A percentile compares a stretch with the other conserved stretches of the same genome.
Evolutionary conservation across 306 rosid genomes (phyloP).

Genomic region (Cotoneaster glaucophyllus): DNA sequence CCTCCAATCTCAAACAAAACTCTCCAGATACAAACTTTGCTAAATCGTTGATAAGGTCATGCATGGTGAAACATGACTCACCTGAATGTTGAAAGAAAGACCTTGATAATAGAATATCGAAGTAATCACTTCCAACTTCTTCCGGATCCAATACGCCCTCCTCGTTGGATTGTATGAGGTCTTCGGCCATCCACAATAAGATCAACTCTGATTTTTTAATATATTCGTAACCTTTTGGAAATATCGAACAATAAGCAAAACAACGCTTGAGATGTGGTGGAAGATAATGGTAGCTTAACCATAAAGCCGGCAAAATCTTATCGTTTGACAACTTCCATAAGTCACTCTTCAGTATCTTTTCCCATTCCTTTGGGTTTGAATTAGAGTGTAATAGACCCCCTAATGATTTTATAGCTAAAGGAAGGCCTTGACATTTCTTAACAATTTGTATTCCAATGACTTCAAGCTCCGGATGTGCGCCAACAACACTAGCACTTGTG

Average conservation of each 20-base stretch:
- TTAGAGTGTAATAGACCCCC: neutral
- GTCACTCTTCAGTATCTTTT: no score
- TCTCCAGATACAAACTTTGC: no score
- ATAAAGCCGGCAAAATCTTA: neutral
- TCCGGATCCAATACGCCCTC: neutral
- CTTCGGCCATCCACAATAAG: constrained; percentile 34
- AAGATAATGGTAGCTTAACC: constrained; percentile 18
- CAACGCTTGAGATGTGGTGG: constrained; percentile 9
- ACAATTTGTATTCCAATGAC: constrained; percentile 16
- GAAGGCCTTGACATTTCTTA: no score
- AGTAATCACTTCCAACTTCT: constrained; percentile 17
- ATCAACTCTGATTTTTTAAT: neutral
- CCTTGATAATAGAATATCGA: no score
- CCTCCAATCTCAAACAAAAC: no score
- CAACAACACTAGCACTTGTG: neutral
- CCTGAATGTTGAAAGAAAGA: no score
- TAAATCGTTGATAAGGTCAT: no score
- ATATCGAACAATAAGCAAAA: constrained; percentile 17
- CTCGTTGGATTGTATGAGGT: neutral
- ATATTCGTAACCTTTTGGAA: constrained; percentile 14
- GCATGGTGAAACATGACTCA: no score
- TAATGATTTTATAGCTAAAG: no score
- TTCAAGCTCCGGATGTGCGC: neutral
- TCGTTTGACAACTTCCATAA: no score
- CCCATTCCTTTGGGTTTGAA: no score